Evolutionary conservation across 306 rosid species (phyloP), one percentile per base, ranked within the genome.

Genomic region (Albizia julibrissin): DNA sequence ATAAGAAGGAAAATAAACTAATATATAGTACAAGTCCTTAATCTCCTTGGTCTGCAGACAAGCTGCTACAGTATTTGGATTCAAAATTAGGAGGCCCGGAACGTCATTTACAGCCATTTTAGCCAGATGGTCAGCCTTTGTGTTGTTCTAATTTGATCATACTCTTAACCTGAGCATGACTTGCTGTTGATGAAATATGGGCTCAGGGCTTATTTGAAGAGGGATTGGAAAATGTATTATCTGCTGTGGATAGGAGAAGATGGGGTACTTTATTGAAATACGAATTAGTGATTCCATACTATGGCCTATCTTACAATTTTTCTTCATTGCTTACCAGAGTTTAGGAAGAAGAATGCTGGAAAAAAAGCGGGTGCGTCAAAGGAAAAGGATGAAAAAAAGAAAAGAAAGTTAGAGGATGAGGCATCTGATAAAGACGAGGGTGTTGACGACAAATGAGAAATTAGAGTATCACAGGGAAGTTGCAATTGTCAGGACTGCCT

Each of bases 331-430:
- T 33, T 42, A 77, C 59, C 89, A 92, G 98, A 93, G 90, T 87
- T 91, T 77, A 89, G 95, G 84, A 87, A 68, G 88, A 92, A 86
- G 90, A 91, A 87, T 69, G 96, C 93, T 0, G 96, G 85, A 71
- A 95, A 92, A 87, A 95, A 82, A 84, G 90, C 89, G 0, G 85
- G 71, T 33, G 89, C 85, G 29, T 83, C 93, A 34, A 89, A 89
- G 73, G 92, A 42, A 13, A 87, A 82, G 72, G 92, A 89, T 47
- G 75, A 14, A 65, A 93, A 84, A 47, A 91, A 89, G 92, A 91
- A 89, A 83, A 89, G 92, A 16, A 94, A 88, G 62, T n/a, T 84
- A 79, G 92, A 85, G 74, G 89, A 72, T 1, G 91, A 85, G 79
- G 52, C 85, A 13, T 72, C 91, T 43, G 76, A 76, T 43, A 82